A percentile compares a stretch with the other conserved stretches of the same genome.
phyloP scores from a whole-genome alignment of 805 yeast genomes.

The Saturnispora gosingensis region DNA sequence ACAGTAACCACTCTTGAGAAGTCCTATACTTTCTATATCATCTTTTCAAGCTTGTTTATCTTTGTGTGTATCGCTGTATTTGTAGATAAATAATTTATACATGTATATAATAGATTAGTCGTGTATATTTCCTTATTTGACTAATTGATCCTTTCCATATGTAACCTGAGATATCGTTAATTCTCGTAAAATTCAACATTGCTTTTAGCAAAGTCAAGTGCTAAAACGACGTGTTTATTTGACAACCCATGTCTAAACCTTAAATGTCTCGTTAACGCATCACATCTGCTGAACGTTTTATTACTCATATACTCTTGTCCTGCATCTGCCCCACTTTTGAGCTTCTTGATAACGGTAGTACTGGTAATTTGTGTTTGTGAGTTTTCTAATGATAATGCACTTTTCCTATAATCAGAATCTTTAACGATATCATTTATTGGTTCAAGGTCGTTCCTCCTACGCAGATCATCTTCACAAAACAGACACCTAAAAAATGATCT shows the following conservation, averaged over 20 bases:
- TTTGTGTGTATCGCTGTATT: neutral
- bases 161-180: neutral
- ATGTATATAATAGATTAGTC: neutral
- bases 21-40: neutral
- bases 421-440: slow-evolving; percentile 38
- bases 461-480: slow-evolving; percentile 68
- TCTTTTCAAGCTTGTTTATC: neutral
- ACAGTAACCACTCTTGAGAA: neutral
- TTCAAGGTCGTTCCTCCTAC: slow-evolving; percentile 32
- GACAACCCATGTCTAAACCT: slow-evolving; percentile 78
- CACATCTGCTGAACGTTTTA: slow-evolving; percentile 87
- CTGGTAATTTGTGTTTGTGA: slow-evolving; percentile 24
- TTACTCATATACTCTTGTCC: slow-evolving; percentile 24
- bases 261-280: slow-evolving; percentile 88
- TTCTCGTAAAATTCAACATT: slow-evolving; percentile 52
- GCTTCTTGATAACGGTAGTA: slow-evolving; percentile 32
- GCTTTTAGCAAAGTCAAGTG: slow-evolving; percentile 67
- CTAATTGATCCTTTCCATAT: neutral
- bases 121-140: neutral
- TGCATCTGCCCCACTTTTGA: slow-evolving; percentile 19
- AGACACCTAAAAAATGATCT: slow-evolving; percentile 81
- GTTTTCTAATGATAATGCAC: slow-evolving; percentile 23
- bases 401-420: slow-evolving; percentile 20
- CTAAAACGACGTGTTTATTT: slow-evolving; percentile 57
- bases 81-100: neutral